A percentile compares a stretch with the other conserved stretches of the same genome.
phyloP scores from a whole-genome alignment of 345 rosid genomes.

The Ricinus communis region DNA sequence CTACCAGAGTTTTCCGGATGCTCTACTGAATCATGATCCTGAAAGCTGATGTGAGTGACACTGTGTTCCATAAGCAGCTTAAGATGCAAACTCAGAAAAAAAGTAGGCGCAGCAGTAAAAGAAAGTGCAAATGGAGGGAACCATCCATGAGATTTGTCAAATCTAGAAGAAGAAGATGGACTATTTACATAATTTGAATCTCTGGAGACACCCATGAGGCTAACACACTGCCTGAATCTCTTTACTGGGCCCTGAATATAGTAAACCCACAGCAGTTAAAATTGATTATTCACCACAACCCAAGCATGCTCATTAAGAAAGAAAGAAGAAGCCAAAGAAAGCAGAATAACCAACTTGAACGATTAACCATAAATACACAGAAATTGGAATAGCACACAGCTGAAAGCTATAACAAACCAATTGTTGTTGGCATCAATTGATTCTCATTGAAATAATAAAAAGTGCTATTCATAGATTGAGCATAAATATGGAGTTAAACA shows the following conservation, averaged over 20 bases:
- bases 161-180: slow-evolving; percentile 26
- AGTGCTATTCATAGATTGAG: background rate
- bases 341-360: background rate
- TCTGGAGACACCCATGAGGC: slow-evolving; percentile 33
- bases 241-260: slow-evolving; percentile 46
- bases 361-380: background rate
- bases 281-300: background rate
- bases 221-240: slow-evolving; percentile 38
- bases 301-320: background rate
- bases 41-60: slow-evolving; percentile 26
- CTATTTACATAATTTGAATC: slow-evolving; percentile 28
- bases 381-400: background rate
- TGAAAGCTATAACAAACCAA: background rate
- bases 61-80: slow-evolving; percentile 61
- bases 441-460: background rate
- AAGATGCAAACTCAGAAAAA: slow-evolving; percentile 59
- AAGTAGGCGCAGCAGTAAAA: slow-evolving; percentile 58
- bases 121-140: slow-evolving; percentile 51
- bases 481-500: background rate
- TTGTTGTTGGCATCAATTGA: background rate
- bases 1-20: slow-evolving; percentile 31
- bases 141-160: slow-evolving; percentile 33
- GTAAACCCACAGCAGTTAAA: slow-evolving; percentile 20
- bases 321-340: background rate
- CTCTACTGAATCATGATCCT: slow-evolving; percentile 40